Evolutionary conservation across 257 asterid species (phyloP), one percentile per base, ranked within the genome.

Genomic region (Solanum pennellii): DNA sequence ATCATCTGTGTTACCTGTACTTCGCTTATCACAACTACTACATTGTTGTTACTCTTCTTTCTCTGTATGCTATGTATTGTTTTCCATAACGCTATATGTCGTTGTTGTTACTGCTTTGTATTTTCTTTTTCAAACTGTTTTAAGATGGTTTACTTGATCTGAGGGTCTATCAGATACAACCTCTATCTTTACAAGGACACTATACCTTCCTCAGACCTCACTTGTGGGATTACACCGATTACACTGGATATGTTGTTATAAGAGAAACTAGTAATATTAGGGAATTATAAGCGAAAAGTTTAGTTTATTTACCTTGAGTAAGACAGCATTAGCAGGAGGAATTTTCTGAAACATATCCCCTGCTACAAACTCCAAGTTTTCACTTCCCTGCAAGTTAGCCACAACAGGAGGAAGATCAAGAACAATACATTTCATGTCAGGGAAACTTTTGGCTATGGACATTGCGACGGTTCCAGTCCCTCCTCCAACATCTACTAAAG

Each of bases 401-500:
- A 89, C 90, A 27, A 89, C 89, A 66, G 86, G 86, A 5, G 90
- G 90, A 86, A 90, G 90, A 37, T 90, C 92, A 56, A 88, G 68
- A 29, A 88, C 88, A 37, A 52, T 75, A 41, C 92, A 90, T 42
- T 83, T 83, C 89, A 88, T 9, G 52, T 68, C 39, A 4, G 90
- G 90, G 20, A 83, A 86, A 5, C 74, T 83, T 31, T 83, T 80
- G 29, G 90, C 85, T 31, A 90, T 68, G 59, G 87, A 85, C 69
- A 39, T 71, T 8, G 90, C 90, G 27, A 86, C 33, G 13, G 89
- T 86, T 25, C 90, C 92, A 15, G 86, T 90, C 15, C 90, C 92
- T 18, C 92, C 90, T 21, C 90, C 90, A 29, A 90, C 92, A 45
- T 90, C 92, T 33, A 90, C 89, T 76, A 90, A 2, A 21, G 92